Percentiles rank a stretch among this genome's conserved stretches.
Evolutionary conservation across 83 land plant genomes (phyloP).

Genomic region (Thuja plicata): DNA sequence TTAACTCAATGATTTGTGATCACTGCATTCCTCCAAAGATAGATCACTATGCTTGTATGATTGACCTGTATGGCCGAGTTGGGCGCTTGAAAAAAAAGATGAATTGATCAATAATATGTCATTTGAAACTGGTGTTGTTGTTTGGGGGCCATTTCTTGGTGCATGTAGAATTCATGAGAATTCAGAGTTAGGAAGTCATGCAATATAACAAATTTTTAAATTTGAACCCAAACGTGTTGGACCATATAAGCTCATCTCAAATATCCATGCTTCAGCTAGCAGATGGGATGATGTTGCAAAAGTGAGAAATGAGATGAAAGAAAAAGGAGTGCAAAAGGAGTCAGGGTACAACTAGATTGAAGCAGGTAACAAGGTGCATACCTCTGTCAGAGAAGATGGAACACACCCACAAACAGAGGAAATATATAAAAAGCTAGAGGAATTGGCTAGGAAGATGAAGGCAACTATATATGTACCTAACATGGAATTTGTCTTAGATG

Average conservation of each 20-base stretch:
- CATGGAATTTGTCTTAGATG: conserved; percentile 4
- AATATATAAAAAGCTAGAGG: conserved; percentile 12
- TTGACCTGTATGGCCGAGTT: conserved; percentile 59
- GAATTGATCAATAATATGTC: conserved; percentile 54
- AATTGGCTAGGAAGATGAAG: conserved; percentile 14
- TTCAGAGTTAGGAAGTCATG: conserved; percentile 36
- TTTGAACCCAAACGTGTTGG: conserved; percentile 52
- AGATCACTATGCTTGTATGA: conserved; percentile 75
- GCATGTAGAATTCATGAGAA: conserved; percentile 54
- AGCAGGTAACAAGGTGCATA: conserved; percentile 13
- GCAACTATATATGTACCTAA: conserved; percentile 14
- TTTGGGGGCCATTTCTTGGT: conserved; percentile 56
- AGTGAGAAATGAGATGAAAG: conserved; percentile 9
- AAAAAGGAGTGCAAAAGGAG: conserved; percentile 5
- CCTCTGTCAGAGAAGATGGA: conserved; percentile 13
- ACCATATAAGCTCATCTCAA: conserved; percentile 27
- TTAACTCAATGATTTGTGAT: conserved; percentile 37
- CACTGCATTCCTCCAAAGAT: conserved; percentile 36
- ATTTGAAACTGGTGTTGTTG: conserved; percentile 40
- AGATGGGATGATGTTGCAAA: conserved; percentile 15
- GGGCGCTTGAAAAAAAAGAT: conserved; percentile 54
- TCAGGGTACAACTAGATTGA: conserved; percentile 17
- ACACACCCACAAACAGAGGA: conserved; percentile 20
- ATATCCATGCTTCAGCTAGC: conserved; percentile 13
- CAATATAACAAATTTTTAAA: conserved; percentile 37